These are phyloP conservation scores for Myxozyma kluyveri DNA, from an alignment of 805 yeast genomes.

Conservation along the genomic window DNA sequence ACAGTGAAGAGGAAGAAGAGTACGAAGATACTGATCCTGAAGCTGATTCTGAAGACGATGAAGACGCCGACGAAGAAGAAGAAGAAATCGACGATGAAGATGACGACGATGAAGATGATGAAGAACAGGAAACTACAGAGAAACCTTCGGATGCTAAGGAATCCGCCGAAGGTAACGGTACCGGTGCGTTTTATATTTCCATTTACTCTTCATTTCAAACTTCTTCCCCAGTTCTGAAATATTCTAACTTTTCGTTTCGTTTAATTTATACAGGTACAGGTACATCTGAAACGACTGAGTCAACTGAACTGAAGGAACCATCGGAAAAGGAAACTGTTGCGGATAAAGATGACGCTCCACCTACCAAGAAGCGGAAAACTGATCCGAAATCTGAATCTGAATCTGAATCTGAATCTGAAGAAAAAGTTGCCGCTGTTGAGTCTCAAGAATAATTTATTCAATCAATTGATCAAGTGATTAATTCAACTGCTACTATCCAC, in stretches of 20 bases:
- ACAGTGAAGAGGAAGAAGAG: constrained; percentile 28
- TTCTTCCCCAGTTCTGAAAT: too few species aligned
- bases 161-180: constrained; percentile 3
- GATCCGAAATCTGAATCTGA: neutral
- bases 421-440: too few species aligned
- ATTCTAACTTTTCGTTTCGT: too few species aligned
- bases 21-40: constrained; percentile 30
- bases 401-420: neutral
- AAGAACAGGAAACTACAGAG: too few species aligned
- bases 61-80: constrained; percentile 26
- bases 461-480: too few species aligned
- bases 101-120: constrained; percentile 27
- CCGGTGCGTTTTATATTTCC: neutral
- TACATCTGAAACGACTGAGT: too few species aligned
- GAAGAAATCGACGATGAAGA: constrained; percentile 21
- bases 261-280: too few species aligned
- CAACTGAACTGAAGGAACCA: too few species aligned
- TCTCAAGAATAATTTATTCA: too few species aligned
- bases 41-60: constrained; percentile 23
- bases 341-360: constrained; percentile 17
- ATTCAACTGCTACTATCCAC: too few species aligned
- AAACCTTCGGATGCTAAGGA: too few species aligned
- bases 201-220: neutral
- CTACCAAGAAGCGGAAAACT: constrained; percentile 27
- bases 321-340: constrained; percentile 7